Percentiles rank a stretch among this genome's conserved stretches.
phyloP scores from a whole-genome alignment of 495 filamentous ascomycete species.

The Aspergillus campestris region DNA sequence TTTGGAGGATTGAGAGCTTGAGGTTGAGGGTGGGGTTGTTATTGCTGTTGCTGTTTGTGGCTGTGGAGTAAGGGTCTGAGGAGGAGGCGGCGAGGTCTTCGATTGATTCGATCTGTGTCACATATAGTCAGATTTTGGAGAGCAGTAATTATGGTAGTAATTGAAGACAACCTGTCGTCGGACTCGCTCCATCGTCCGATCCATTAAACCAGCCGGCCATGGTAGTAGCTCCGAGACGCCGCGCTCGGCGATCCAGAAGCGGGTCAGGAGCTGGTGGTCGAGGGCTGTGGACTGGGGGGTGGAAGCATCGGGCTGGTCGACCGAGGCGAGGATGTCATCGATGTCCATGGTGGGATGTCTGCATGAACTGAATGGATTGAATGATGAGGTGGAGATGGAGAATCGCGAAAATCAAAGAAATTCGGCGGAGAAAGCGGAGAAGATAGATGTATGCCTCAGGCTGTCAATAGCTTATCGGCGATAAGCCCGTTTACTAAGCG shows the following conservation, averaged over 20 bases:
- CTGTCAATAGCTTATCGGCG: not conserved
- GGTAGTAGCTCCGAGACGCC: constrained; percentile 75
- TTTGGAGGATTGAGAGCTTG: constrained; percentile 88
- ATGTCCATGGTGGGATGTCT: constrained; percentile 59
- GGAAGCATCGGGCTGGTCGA: constrained; percentile 52
- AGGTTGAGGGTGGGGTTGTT: constrained; percentile 87
- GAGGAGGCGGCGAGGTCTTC: constrained; percentile 58
- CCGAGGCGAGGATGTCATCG: constrained; percentile 77
- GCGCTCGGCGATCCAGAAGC: constrained; percentile 87
- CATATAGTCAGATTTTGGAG: not conserved
- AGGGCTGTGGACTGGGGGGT: constrained; percentile 50
- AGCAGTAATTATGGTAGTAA: no score
- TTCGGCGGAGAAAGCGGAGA: constrained; percentile 15
- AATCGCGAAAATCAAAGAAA: constrained; percentile 4
- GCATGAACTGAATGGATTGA: not conserved
- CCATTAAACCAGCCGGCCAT: constrained; percentile 58
- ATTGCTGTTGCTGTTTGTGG: constrained; percentile 41
- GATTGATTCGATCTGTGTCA: constrained; percentile 55
- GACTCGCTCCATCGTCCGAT: constrained; percentile 70
- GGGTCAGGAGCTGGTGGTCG: constrained; percentile 83
- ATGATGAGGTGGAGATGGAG: not conserved
- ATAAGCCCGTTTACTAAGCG: not conserved
- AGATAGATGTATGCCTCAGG: constrained; percentile 9
- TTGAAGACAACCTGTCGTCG: constrained; percentile 62
- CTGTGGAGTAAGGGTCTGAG: constrained; percentile 31